These are phyloP conservation scores for Durusdinium trenchii DNA, from an alignment of 73 alveolate species.

Conservation along the genomic window DNA sequence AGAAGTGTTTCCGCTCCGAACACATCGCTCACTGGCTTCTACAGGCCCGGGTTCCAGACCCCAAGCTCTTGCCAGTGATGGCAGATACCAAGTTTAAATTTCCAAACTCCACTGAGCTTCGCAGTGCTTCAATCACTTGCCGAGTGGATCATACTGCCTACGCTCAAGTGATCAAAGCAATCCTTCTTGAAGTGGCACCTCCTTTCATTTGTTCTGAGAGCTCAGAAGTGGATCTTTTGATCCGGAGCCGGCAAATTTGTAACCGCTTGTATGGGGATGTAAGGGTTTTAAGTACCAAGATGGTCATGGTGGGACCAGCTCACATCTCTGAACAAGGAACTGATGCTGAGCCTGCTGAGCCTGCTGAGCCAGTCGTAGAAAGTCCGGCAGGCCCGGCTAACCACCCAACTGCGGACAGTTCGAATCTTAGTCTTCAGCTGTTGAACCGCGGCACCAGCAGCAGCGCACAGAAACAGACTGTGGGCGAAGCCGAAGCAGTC, in stretches of 20 bases:
- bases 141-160: conserved; percentile 19
- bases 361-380: too few species aligned
- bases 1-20: neutral
- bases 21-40: conserved; percentile 46
- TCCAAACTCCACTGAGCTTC: neutral
- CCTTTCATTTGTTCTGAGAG: conserved; percentile 32
- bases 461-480: too few species aligned
- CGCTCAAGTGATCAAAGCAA: conserved; percentile 37
- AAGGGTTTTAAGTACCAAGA: neutral
- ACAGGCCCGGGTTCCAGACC: conserved; percentile 22
- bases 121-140: too few species aligned
- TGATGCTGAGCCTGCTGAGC: too few species aligned
- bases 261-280: conserved; percentile 20
- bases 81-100: neutral
- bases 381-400: too few species aligned
- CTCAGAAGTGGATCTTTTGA: conserved; percentile 36
- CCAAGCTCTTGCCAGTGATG: conserved; percentile 36
- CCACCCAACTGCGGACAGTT: too few species aligned
- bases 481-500: too few species aligned
- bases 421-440: neutral
- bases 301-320: conserved; percentile 1
- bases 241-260: conserved; percentile 40
- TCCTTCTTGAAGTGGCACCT: conserved; percentile 31
- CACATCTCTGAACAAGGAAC: too few species aligned
- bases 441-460: too few species aligned